Percentiles rank a stretch among this genome's conserved stretches.
phyloP scores from a whole-genome alignment of 176 grass and related monocot species.

The Oryza longistaminata region DNA sequence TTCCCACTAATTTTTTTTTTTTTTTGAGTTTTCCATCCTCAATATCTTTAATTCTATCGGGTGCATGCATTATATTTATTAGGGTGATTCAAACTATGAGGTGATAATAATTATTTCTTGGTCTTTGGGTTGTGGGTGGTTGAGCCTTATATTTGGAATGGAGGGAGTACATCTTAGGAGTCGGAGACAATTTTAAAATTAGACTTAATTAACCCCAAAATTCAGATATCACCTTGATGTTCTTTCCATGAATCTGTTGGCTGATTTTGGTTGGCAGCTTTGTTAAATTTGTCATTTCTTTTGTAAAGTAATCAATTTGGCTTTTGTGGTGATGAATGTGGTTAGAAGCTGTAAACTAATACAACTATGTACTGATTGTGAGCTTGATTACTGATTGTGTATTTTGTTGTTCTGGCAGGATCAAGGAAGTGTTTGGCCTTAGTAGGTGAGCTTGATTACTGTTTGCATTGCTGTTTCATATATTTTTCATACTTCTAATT shows the following conservation, averaged over 20 bases:
- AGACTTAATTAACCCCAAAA: background rate
- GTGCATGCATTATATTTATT: too few species aligned
- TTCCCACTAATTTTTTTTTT: too few species aligned
- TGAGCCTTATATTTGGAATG: too few species aligned
- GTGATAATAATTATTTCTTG: too few species aligned
- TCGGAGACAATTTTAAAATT: background rate
- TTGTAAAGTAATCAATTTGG: background rate
- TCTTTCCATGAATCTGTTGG: background rate
- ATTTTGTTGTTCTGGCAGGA: slow-evolving; percentile 38
- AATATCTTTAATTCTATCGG: too few species aligned
- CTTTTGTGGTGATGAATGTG: slow-evolving; percentile 8
- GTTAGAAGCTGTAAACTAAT: slow-evolving; percentile 24
- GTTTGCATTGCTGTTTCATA: background rate
- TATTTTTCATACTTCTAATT: slow-evolving; percentile 4
- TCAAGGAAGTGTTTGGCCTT: slow-evolving; percentile 16
- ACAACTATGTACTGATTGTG: slow-evolving; percentile 19
- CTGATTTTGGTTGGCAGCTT: background rate
- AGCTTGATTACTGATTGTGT: slow-evolving; percentile 20
- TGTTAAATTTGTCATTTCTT: background rate
- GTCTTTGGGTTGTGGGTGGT: too few species aligned
- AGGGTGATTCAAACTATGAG: too few species aligned
- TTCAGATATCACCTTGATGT: background rate
- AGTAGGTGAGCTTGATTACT: slow-evolving; percentile 40
- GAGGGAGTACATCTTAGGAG: background rate
- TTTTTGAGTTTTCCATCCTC: too few species aligned